Conservation (phyloP, 495 filamentous ascomycete species). For the Tricharina praecox region DNA sequence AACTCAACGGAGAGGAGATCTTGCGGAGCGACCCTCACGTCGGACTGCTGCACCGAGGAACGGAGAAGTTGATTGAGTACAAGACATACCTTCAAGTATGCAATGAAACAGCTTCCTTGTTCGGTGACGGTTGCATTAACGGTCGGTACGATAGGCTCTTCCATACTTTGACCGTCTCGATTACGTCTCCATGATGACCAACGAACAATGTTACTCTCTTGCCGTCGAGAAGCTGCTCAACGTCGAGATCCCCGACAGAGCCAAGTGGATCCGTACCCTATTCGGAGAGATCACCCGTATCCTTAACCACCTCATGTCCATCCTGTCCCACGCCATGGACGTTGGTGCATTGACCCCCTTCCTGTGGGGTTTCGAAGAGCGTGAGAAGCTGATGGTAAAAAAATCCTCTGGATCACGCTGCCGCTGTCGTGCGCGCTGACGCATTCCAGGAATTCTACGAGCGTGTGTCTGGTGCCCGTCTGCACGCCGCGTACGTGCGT, state of each 20-base stretch:
- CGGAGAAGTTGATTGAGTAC: slow-evolving; percentile 99
- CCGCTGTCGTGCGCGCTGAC: not conserved
- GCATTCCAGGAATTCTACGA: slow-evolving; percentile 87
- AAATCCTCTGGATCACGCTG: not conserved
- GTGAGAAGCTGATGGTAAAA: slow-evolving; percentile 95
- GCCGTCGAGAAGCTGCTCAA: slow-evolving; percentile 97
- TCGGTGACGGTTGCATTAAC: not conserved
- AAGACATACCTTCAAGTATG: slow-evolving; percentile 78
- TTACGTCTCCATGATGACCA: slow-evolving; percentile 99
- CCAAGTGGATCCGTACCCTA: slow-evolving; percentile 92
- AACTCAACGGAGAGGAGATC: slow-evolving; percentile 96
- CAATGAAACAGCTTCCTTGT: not conserved
- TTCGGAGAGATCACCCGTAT: slow-evolving; percentile 94
- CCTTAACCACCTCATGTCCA: slow-evolving; percentile 95
- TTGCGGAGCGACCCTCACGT: slow-evolving; percentile 93
- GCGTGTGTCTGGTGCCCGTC: slow-evolving; percentile 91
- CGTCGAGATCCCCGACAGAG: slow-evolving; percentile 84
- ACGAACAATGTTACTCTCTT: slow-evolving; percentile 91
- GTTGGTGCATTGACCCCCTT: slow-evolving; percentile 97
- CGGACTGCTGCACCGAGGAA: slow-evolving; percentile 87
- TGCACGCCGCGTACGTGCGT: slow-evolving; percentile 95
- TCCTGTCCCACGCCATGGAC: slow-evolving; percentile 98
- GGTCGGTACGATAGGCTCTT: slow-evolving; percentile 39
- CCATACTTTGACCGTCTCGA: slow-evolving; percentile 98
- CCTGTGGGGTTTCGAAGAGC: slow-evolving; percentile 98